A percentile compares a stretch with the other conserved stretches of the same genome.
Evolutionary conservation across 2,329 filamentous ascomycete genomes (phyloP).

Genomic region (Apiospora rasikravindrae): DNA sequence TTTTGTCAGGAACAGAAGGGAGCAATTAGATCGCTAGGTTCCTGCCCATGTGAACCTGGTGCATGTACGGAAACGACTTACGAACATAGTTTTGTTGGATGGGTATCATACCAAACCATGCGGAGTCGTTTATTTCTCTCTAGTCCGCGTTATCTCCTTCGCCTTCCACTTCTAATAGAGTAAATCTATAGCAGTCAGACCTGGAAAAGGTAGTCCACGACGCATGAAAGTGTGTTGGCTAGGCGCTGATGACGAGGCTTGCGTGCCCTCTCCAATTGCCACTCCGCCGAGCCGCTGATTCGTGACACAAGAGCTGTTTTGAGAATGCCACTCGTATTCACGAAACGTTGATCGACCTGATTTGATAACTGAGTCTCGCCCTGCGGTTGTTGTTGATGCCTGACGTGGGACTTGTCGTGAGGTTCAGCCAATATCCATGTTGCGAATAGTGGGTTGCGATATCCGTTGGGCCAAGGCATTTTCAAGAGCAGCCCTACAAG

Average conservation of each 20-base stretch:
- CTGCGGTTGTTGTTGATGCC: neutral
- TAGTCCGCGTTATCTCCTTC: neutral
- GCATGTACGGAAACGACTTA: neutral
- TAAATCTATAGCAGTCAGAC: neutral
- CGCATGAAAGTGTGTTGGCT: neutral
- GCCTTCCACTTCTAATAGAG: neutral
- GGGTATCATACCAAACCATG: neutral
- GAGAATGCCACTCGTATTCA: neutral
- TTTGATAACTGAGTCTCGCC: neutral
- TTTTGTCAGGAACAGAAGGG: neutral
- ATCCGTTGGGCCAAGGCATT: neutral
- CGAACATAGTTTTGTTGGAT: neutral
- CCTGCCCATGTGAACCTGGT: neutral
- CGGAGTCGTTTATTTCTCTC: neutral
- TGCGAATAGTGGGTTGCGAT: constrained; percentile 3
- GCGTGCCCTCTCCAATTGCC: neutral
- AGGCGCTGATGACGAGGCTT: neutral
- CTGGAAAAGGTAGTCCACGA: neutral
- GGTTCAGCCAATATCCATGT: neutral
- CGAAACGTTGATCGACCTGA: constrained; percentile 3
- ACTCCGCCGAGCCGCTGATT: neutral
- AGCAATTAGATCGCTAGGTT: neutral
- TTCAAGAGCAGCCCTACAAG: neutral
- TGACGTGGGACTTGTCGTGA: neutral
- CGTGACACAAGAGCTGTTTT: neutral